Evolutionary conservation across 805 yeast species (phyloP), one percentile per base, ranked within the genome.

Genomic region (Monosporozyma unispora): DNA sequence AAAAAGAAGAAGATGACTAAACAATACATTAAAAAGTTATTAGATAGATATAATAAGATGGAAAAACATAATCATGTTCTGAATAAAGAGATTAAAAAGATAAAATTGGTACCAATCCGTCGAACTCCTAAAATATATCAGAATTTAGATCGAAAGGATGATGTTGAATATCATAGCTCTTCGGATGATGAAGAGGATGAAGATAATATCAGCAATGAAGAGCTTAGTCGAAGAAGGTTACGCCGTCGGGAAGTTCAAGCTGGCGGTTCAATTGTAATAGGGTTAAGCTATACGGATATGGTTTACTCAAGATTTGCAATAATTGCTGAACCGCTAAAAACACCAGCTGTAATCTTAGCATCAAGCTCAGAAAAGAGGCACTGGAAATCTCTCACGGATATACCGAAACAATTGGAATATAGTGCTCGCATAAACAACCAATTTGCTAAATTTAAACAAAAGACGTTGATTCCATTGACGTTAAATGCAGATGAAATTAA

Each of bases 1-100:
- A 53, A 59, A 22, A 86, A 85, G 60, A 70, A 77, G 29, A 65
- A 63, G 12, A 61, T 79, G 35, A 82, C 90, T 1, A 61, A 77
- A 2, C 61, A 64, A 12, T 84, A 80, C 52, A 69, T 73, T 25
- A 54, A 54, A n/a, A 48, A 50, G 7, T 66, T 70, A 59, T 55
- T 73, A 40, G 57, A 50, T 25, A 63, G 56, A 47, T 66, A 57
- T 47, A 52, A 56, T 10, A 54, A 56, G 2, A 57, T 61, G 63
- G 59, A 64, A 48, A 50, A 45, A 10, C 54, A 56, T 43, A 49
- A 55, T 2, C 47, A 47, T n/a, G 47, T 56, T 38, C 51, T 60
- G 19, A 56, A 16, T 46, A 60, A 48, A 52, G 52, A 44, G 49
- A 50, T 16, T 31, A 45, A 16, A 52, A 56, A 44, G 53, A 52